Percentiles rank a stretch among this genome's conserved stretches.
Evolutionary conservation across 768 basidiomycete species (phyloP).

Genomic region (Collybia sp.): DNA sequence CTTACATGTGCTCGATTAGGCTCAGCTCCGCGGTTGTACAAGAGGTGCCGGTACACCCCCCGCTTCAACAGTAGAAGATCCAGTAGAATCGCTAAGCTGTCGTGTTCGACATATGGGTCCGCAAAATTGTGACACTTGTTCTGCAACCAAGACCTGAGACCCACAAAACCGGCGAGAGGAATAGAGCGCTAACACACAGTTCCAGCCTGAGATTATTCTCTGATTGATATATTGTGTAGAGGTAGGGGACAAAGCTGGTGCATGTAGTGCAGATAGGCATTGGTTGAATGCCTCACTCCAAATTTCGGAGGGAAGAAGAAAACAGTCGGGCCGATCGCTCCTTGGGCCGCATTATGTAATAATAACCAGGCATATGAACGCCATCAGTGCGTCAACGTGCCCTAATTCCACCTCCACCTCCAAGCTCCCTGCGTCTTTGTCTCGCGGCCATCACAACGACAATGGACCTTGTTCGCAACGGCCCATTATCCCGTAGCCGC

Average conservation of each 20-base stretch:
- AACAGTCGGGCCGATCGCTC: too few species aligned
- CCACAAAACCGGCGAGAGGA: not conserved
- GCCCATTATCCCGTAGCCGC: too few species aligned
- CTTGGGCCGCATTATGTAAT: too few species aligned
- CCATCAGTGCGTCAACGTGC: too few species aligned
- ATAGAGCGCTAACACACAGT: conserved; percentile 62
- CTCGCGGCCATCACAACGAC: too few species aligned
- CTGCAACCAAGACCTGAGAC: conserved; percentile 25
- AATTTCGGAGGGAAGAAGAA: too few species aligned
- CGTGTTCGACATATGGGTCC: conserved; percentile 87
- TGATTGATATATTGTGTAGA: conserved; percentile 82
- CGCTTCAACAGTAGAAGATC: conserved; percentile 82
- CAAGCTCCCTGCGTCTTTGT: too few species aligned
- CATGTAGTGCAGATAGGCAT: conserved; percentile 87
- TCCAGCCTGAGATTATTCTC: conserved; percentile 76
- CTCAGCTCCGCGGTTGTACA: conserved; percentile 74
- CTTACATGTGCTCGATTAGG: conserved; percentile 42
- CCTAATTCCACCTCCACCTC: too few species aligned
- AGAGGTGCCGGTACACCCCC: conserved; percentile 75
- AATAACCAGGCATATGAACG: too few species aligned
- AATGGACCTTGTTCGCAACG: too few species aligned
- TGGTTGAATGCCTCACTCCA: too few species aligned
- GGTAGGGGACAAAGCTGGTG: conserved; percentile 53
- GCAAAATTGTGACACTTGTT: conserved; percentile 61
- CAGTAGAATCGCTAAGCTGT: conserved; percentile 63